Evolutionary conservation across 441 rosid species (phyloP), one percentile per base, ranked within the genome.

Genomic region (Adansonia gregorii): DNA sequence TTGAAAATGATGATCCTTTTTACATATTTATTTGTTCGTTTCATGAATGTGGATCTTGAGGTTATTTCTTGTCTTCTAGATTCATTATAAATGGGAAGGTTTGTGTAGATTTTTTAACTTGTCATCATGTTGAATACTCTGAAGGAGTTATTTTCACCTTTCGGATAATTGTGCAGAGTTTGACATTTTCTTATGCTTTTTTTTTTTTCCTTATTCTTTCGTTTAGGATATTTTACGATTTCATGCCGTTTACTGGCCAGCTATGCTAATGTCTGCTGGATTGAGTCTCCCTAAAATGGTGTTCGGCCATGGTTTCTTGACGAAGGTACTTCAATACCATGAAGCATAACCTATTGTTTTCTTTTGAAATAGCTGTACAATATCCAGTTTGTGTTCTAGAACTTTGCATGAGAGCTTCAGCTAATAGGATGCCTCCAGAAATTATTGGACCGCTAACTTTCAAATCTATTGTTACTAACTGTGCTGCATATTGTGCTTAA

Each of bases 241-340:
- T 78, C 98, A 95, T 65, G 97, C 99, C 0, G 97, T 95, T 81
- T 95, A 95, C 79, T 95, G 99, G 98, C 99, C 99, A 46, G 99
- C 99, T 63, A 95, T 95, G 98, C 85, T 95, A 60, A 88, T 94
- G 93, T 92, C 97, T 84, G 99, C 98, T 82, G 97, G 95, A 79
- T 75, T 95, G 45, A 83, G 78, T 59, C 91, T 94, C 84, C 98
- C 99, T 12, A 89, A 87, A 87, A 88, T 67, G 88, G 97, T 95
- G 78, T 92, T 92, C 76, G 97, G 99, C 82, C 99, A 94, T 83
- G 99, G 99, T 56, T 95, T 95, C 85, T 85, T 95, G 82, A 95
- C 98, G 35, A 95, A 92, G 98, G 99, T 94, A 85, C 17, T 52
- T 71, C 2, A 74, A 48, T 11, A 75, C 61, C 1, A 6, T 27